These are phyloP conservation scores for Aspergillus sp. DNA, from an alignment of 2,329 filamentous ascomycete genomes.

Conservation along the genomic window DNA sequence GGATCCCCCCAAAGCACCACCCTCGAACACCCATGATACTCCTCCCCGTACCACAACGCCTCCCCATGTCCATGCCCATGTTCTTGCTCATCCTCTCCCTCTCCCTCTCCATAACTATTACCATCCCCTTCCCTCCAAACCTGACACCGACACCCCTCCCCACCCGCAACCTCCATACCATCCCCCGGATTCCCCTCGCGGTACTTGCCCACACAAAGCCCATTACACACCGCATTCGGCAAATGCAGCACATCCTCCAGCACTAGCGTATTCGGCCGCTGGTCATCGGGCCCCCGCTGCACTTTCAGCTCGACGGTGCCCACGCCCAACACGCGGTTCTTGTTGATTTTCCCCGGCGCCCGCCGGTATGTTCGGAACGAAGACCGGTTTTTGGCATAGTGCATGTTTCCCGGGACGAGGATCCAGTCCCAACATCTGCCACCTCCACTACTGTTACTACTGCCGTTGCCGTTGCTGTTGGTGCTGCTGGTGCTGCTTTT, in stretches of 20 bases:
- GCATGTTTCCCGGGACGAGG: conserved; percentile 15
- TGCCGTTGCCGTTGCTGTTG: background rate
- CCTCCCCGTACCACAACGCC: conserved; percentile 17
- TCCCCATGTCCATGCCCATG: conserved; percentile 12
- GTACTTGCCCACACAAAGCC: conserved; percentile 16
- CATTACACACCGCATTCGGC: conserved; percentile 21
- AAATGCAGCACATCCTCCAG: conserved; percentile 21
- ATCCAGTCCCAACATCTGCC: conserved; percentile 23
- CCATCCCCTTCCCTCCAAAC: background rate
- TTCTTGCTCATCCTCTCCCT: background rate
- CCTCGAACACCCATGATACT: conserved; percentile 12
- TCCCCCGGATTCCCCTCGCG: conserved; percentile 2
- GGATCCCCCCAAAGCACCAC: conserved; percentile 20
- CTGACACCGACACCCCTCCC: background rate
- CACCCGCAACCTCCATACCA: conserved; percentile 1
- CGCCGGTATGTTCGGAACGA: conserved; percentile 21
- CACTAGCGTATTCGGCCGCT: conserved; percentile 13
- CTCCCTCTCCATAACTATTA: background rate
- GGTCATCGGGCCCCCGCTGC: conserved; percentile 13
- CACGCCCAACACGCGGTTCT: conserved; percentile 19
- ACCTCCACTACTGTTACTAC: background rate
- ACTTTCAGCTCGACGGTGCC: conserved; percentile 19
- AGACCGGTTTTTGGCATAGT: conserved; percentile 24
- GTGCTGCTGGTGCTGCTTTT: background rate
- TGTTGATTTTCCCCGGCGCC: conserved; percentile 17